Percentiles rank a stretch among this genome's conserved stretches.
phyloP scores from a whole-genome alignment of 257 asterid species.

The Solanum peruvianum region DNA sequence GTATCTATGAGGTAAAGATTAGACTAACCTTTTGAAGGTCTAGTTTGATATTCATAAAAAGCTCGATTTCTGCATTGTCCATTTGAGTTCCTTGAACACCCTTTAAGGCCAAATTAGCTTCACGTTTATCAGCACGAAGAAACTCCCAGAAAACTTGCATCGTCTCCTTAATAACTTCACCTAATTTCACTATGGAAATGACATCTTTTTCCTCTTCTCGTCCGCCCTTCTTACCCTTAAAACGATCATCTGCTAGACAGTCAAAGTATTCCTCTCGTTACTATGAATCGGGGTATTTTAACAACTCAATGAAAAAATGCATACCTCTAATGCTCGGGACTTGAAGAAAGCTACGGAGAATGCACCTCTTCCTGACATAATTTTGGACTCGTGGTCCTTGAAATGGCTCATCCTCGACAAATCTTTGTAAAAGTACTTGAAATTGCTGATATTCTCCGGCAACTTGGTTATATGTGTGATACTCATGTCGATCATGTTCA shows the following conservation, averaged over 20 bases:
- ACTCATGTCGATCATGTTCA: conserved; percentile 21
- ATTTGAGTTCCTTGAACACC: conserved; percentile 12
- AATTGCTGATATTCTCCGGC: conserved; percentile 71
- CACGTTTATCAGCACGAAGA: conserved; percentile 51
- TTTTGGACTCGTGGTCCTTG: conserved; percentile 50
- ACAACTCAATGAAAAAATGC: background rate
- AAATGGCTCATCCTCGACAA: conserved; percentile 65
- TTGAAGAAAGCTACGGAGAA: conserved; percentile 50
- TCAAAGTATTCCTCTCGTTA: background rate
- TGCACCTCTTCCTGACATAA: conserved; percentile 46
- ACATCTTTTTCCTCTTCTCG: conserved; percentile 22
- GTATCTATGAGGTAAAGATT: background rate
- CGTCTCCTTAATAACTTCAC: conserved; percentile 33
- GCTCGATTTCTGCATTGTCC: conserved; percentile 21
- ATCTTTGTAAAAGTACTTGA: conserved; percentile 70
- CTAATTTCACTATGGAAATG: conserved; percentile 32
- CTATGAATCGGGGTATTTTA: background rate
- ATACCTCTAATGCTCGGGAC: conserved; percentile 67
- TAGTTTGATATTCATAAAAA: conserved; percentile 22
- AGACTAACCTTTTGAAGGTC: conserved; percentile 53
- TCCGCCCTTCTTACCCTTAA: conserved; percentile 34
- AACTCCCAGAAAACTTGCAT: conserved; percentile 55
- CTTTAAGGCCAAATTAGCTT: conserved; percentile 12
- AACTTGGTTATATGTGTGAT: conserved; percentile 43
- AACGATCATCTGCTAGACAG: conserved; percentile 46